Evolutionary conservation across 1,139 yeast genomes (phyloP).

Genomic region (Hemisphaericaspora xylanilytica): DNA sequence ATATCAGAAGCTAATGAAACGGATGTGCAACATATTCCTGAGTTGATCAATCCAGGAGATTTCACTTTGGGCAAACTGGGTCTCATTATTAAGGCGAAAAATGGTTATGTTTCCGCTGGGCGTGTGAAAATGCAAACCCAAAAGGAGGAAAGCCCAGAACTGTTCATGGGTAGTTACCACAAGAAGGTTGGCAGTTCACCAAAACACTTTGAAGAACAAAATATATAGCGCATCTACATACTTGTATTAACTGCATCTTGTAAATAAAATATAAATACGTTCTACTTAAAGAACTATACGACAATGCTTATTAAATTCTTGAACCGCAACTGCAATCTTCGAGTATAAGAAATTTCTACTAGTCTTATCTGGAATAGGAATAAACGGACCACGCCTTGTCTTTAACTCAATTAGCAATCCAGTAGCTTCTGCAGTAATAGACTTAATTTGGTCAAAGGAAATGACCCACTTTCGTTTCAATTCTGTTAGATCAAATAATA

Average conservation of each 20-base stretch:
- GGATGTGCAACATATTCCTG: neutral
- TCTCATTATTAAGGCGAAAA: slow-evolving; percentile 41
- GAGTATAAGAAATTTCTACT: slow-evolving; percentile 68
- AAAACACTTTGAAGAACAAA: slow-evolving; percentile 11
- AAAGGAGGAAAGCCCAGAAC: slow-evolving; percentile 40
- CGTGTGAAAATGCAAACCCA: slow-evolving; percentile 55
- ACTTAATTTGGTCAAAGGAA: slow-evolving; percentile 55
- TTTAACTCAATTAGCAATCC: slow-evolving; percentile 73
- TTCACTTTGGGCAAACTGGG: slow-evolving; percentile 28
- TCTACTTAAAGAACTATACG: slow-evolving; percentile 34
- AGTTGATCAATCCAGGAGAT: slow-evolving; percentile 35
- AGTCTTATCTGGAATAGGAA: slow-evolving; percentile 71
- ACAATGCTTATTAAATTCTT: slow-evolving; percentile 67
- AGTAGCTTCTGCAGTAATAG: slow-evolving; percentile 73
- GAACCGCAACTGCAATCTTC: slow-evolving; percentile 77
- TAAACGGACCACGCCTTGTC: slow-evolving; percentile 63
- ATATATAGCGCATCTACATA: neutral
- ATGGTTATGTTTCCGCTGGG: slow-evolving; percentile 38
- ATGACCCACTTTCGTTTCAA: slow-evolving; percentile 67
- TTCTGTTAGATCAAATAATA: slow-evolving; percentile 65
- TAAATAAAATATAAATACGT: too few species aligned
- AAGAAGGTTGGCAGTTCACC: slow-evolving; percentile 14
- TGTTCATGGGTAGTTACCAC: slow-evolving; percentile 10
- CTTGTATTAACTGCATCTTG: neutral
- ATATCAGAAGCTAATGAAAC: slow-evolving; percentile 15